A percentile compares a stretch with the other conserved stretches of the same genome.
These are phyloP conservation scores for Cyberlindnera lachancei DNA, from an alignment of 805 yeast species.

Conservation along the genomic window DNA sequence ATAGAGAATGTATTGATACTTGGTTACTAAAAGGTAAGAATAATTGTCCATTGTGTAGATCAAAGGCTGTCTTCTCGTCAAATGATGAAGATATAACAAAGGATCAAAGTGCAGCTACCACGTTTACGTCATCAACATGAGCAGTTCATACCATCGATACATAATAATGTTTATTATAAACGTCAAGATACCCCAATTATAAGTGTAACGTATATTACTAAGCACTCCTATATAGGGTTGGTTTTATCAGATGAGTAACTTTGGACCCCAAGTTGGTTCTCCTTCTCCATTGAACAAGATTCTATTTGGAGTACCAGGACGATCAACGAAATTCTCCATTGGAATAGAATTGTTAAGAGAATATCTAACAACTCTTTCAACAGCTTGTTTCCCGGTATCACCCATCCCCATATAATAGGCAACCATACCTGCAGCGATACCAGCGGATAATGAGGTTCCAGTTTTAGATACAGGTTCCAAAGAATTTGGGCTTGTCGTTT, in stretches of 20 bases:
- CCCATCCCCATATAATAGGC: slow-evolving; percentile 38
- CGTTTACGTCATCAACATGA: too few species aligned
- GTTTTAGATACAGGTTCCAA: slow-evolving; percentile 26
- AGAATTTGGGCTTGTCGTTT: slow-evolving; percentile 21
- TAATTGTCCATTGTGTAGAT: slow-evolving; percentile 52
- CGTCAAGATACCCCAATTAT: too few species aligned
- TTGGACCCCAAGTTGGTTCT: slow-evolving; percentile 21
- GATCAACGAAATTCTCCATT: slow-evolving; percentile 33
- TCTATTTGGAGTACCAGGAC: slow-evolving; percentile 54
- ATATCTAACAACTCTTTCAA: slow-evolving; percentile 32
- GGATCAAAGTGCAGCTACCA: too few species aligned
- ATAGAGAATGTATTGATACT: slow-evolving; percentile 47
- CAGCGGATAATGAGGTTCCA: slow-evolving; percentile 47
- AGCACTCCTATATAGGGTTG: too few species aligned
- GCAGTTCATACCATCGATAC: too few species aligned
- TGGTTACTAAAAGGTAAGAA: slow-evolving; percentile 49
- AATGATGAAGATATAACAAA: too few species aligned
- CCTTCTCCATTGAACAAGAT: slow-evolving; percentile 37
- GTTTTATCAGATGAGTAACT: too few species aligned
- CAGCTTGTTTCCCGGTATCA: slow-evolving; percentile 27
- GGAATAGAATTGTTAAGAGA: slow-evolving; percentile 45
- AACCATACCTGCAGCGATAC: slow-evolving; percentile 36
- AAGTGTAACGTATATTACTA: too few species aligned
- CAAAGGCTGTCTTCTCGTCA: slow-evolving; percentile 30
- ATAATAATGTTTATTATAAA: too few species aligned